Conservation (phyloP, 225 moss, liverwort and hornwort genomes). For the Climacium dendroides region DNA sequence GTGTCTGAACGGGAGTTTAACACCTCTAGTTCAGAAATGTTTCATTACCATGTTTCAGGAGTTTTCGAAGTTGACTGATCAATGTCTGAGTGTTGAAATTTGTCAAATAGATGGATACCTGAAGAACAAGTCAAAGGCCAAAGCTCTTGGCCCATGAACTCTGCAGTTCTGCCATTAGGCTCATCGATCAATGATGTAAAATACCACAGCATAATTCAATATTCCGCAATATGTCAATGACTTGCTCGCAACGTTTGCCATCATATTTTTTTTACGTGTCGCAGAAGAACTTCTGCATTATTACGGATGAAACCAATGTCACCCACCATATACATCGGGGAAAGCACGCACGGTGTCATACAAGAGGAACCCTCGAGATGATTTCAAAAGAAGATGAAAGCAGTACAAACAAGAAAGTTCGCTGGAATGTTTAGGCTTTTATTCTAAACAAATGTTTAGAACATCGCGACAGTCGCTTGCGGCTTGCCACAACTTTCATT, state of each 20-base stretch:
- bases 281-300: not conserved
- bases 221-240: not conserved
- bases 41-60: not conserved
- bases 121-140: not conserved
- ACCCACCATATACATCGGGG: not conserved
- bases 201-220: not conserved
- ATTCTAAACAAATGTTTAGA: too few relatives aligned
- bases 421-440: too few relatives aligned
- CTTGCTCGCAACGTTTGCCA: not conserved
- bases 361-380: not conserved
- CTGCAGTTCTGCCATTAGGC: too few relatives aligned
- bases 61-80: not conserved
- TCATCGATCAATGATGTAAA: not conserved
- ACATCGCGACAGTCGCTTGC: not conserved
- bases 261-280: not conserved
- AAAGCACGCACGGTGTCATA: not conserved
- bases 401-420: not conserved
- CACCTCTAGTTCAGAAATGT: not conserved
- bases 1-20: not conserved
- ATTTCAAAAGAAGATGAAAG: not conserved
- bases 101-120: not conserved
- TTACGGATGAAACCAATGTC: not conserved
- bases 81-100: not conserved
- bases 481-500: too few relatives aligned
- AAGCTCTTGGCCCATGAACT: not conserved